These are phyloP conservation scores for Heterobasidion occidentale DNA, from an alignment of 1,284 basidiomycete species.

Conservation along the genomic window DNA sequence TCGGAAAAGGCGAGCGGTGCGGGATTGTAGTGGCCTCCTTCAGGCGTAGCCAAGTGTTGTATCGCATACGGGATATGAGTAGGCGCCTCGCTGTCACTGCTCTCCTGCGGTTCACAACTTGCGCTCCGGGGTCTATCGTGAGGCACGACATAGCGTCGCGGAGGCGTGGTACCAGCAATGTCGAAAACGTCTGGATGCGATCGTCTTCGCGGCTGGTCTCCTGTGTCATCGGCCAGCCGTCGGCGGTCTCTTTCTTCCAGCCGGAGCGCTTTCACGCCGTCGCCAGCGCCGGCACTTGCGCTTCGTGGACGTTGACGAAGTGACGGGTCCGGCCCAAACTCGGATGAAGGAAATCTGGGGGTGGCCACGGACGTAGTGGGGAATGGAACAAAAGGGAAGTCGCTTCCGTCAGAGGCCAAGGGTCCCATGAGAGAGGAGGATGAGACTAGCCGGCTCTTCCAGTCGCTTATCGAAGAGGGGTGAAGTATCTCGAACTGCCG, in stretches of 20 bases:
- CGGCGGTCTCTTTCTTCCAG: background rate
- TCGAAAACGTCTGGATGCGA: background rate
- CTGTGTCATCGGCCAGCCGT: background rate
- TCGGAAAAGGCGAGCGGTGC: background rate
- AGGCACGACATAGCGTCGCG: background rate
- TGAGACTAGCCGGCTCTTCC: background rate
- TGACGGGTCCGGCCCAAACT: constrained; percentile 13
- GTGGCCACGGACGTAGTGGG: background rate
- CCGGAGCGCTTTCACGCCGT: constrained; percentile 12
- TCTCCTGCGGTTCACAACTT: background rate
- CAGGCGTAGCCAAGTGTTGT: background rate
- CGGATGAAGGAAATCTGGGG: constrained; percentile 2
- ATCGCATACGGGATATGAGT: background rate
- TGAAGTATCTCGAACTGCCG: constrained; percentile 19
- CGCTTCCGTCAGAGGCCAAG: background rate
- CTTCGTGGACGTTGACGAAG: constrained; percentile 9
- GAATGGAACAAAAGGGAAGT: background rate
- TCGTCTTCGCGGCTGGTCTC: background rate
- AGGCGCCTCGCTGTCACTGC: background rate
- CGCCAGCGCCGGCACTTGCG: constrained; percentile 12
- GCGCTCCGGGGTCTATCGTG: background rate
- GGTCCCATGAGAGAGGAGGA: background rate
- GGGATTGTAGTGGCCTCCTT: background rate
- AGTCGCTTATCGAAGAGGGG: constrained; percentile 10
- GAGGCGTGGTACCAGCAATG: background rate